A percentile compares a stretch with the other conserved stretches of the same genome.
phyloP scores from a whole-genome alignment of 2,329 filamentous ascomycete species.

The Arthrobotrys sphaeroides region DNA sequence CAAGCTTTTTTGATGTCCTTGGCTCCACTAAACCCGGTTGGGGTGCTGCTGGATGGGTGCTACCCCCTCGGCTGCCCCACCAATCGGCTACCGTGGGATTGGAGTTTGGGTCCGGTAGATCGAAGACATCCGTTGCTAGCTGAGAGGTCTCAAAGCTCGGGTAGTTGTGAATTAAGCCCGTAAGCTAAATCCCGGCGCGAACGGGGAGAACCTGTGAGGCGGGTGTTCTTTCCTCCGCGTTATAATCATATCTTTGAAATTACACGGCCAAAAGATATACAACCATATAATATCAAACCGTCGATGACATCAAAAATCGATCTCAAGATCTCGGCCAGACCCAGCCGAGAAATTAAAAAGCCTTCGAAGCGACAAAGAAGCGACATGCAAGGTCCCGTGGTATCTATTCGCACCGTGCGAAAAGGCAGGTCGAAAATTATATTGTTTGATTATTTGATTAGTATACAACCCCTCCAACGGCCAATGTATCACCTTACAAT shows the following conservation, averaged over 20 bases:
- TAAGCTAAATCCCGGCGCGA: neutral
- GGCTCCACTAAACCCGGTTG: neutral
- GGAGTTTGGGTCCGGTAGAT: neutral
- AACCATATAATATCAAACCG: no score
- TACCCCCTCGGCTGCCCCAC: conserved; percentile 7
- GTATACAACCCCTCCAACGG: no score
- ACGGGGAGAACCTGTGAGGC: neutral
- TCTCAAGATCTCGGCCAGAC: neutral
- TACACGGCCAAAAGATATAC: no score
- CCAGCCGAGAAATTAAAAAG: no score
- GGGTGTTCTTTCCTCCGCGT: neutral
- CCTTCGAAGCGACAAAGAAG: no score
- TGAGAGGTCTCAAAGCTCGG: no score
- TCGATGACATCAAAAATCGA: neutral
- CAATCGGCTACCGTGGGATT: conserved; percentile 29
- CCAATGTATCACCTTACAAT: neutral
- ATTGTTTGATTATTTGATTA: no score
- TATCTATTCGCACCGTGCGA: neutral
- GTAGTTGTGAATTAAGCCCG: no score
- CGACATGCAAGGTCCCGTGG: neutral
- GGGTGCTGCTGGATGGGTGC: neutral
- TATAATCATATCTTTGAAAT: no score
- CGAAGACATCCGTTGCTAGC: conserved; percentile 1
- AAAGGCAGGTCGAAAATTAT: neutral
- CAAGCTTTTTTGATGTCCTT: conserved; percentile 12